Evolutionary conservation across 2,329 filamentous ascomycete species (phyloP).

Genomic region (Pseudocercospora fijiensis): DNA sequence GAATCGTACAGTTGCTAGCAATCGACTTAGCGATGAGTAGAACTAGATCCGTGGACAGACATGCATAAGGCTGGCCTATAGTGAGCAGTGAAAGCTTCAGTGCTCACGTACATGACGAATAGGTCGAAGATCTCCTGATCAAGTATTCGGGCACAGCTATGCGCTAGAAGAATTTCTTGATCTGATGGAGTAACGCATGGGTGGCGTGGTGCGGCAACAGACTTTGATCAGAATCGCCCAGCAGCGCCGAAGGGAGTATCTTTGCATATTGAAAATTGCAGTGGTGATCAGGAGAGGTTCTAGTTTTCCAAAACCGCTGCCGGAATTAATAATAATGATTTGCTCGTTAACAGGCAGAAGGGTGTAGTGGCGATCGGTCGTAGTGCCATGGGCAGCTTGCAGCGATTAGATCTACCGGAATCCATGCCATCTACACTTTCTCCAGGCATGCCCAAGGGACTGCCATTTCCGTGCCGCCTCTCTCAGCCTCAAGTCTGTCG

Average conservation of each 20-base stretch:
- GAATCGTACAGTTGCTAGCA: background rate
- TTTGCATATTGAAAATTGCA: background rate
- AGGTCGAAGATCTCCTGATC: background rate
- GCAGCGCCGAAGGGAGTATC: background rate
- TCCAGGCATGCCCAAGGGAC: background rate
- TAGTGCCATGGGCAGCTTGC: background rate
- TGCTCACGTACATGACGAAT: background rate
- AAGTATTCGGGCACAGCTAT: background rate
- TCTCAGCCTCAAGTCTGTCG: background rate
- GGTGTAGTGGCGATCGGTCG: background rate
- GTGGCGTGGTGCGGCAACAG: background rate
- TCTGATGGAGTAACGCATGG: background rate
- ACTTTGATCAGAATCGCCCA: background rate
- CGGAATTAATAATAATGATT: too few relatives aligned
- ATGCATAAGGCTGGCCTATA: background rate
- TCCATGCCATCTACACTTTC: background rate
- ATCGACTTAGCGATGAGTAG: background rate
- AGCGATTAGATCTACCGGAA: background rate
- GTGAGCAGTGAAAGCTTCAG: background rate
- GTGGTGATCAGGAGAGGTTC: background rate
- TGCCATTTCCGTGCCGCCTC: background rate
- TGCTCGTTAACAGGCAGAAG: background rate
- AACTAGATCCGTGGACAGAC: background rate
- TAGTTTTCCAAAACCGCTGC: background rate
- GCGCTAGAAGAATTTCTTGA: background rate